A percentile compares a stretch with the other conserved stretches of the same genome.
Evolutionary conservation across 371 early-diverging fungal genomes (phyloP).

Genomic region (Sporodiniella umbellata): DNA sequence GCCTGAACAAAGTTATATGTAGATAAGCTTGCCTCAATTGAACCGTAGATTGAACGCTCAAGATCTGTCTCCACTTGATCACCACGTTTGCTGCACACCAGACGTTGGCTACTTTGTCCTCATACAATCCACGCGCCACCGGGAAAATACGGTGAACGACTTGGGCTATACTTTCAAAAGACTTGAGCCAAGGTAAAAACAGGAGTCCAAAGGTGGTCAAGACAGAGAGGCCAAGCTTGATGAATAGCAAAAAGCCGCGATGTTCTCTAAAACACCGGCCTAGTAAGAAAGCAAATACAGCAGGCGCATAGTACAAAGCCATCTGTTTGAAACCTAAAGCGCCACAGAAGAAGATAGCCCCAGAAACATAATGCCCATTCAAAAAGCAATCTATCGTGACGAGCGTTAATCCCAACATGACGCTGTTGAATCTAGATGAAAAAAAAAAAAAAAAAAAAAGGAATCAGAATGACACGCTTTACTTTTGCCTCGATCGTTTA

Average conservation of each 20-base stretch:
- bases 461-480: no score
- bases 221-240: slow-evolving; percentile 77
- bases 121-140: slow-evolving; percentile 90
- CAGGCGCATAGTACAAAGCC: slow-evolving; percentile 91
- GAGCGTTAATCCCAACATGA: slow-evolving; percentile 89
- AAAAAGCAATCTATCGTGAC: slow-evolving; percentile 72
- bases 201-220: slow-evolving; percentile 62
- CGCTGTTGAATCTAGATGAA: slow-evolving; percentile 80
- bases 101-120: slow-evolving; percentile 96
- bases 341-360: slow-evolving; percentile 76
- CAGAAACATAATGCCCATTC: slow-evolving; percentile 57
- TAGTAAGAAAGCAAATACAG: slow-evolving; percentile 85
- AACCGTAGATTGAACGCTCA: slow-evolving; percentile 59
- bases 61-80: slow-evolving; percentile 74
- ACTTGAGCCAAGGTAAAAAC: slow-evolving; percentile 69
- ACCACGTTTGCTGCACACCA: slow-evolving; percentile 92
- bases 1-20: background rate
- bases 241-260: slow-evolving; percentile 52
- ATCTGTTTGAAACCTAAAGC: slow-evolving; percentile 93
- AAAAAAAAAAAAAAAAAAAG: slow-evolving; percentile 18
- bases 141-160: slow-evolving; percentile 87
- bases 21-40: slow-evolving; percentile 55
- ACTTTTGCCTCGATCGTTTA: slow-evolving; percentile 12
- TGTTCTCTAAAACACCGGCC: slow-evolving; percentile 62
- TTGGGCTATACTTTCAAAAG: slow-evolving; percentile 68